A percentile compares a stretch with the other conserved stretches of the same genome.
These are phyloP conservation scores for Coniochaeta sp. DNA, from an alignment of 2,329 filamentous ascomycete species.

Conservation along the genomic window DNA sequence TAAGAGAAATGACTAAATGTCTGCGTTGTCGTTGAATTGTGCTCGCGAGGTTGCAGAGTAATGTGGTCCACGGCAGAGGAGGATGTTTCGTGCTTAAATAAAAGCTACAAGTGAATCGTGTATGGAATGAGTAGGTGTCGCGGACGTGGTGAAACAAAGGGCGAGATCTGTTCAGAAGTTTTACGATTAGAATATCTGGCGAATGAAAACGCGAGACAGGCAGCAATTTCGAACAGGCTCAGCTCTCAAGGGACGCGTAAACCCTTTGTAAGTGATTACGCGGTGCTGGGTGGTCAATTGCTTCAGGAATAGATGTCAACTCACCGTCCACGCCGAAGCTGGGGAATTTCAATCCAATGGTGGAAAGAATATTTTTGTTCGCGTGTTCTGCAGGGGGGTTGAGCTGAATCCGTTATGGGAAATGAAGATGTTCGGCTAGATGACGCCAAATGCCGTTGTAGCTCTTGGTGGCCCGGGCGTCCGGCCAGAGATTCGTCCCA, in stretches of 20 bases:
- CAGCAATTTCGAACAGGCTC: neutral
- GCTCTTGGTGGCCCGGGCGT: neutral
- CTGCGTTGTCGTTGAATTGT: neutral
- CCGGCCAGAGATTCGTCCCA: constrained; percentile 1
- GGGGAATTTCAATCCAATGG: neutral
- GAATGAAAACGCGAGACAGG: neutral
- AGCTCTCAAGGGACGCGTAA: neutral
- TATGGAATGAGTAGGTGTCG: neutral
- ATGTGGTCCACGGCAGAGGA: neutral
- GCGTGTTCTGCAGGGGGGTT: neutral
- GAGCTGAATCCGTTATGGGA: neutral
- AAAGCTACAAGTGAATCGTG: neutral
- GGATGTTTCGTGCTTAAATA: neutral
- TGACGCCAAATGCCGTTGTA: neutral
- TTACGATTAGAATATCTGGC: neutral
- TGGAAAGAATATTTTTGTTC: neutral
- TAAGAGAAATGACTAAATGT: neutral
- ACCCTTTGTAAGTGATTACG: neutral
- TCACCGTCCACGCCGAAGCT: neutral
- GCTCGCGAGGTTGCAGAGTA: neutral
- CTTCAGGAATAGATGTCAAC: neutral
- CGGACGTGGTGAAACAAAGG: neutral
- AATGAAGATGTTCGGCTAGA: neutral
- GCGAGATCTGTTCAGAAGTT: neutral
- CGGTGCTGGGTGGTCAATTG: neutral